Evolutionary conservation across 2,329 filamentous ascomycete species (phyloP), one percentile per base, ranked within the genome.

Genomic region (Trichoderma koningiopsis): DNA sequence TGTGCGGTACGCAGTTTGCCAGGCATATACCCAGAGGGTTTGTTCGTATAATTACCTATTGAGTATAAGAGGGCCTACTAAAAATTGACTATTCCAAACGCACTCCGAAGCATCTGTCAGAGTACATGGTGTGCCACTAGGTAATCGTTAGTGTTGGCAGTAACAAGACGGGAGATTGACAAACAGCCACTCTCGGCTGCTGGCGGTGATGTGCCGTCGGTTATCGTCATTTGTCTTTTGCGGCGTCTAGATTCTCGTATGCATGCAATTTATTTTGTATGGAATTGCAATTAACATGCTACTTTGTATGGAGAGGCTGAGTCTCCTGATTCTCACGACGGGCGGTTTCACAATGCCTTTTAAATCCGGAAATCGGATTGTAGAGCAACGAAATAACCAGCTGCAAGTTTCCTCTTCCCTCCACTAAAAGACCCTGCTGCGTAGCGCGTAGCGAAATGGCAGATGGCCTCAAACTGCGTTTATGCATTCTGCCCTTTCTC

Each of bases 151-250:
- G 14, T 43, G 40, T 43, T n/a, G 4, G 40, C 8, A 19, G 40
- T 22, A 24, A 24, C 29, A 31, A 4, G 40, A 24, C 37, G 58
- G 40, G 24, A 29, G 24, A 29, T 60, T 14, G 13, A 60, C 35
- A 29, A 29, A 60, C 58, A 43, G 37, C 27, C 37, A 43, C 16
- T 60, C 22, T 31, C 35, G 47, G 47, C 11, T 40, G 29, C 63
- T 58, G 35, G 62, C 35, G 29, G 19, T 8, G 52, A 49, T 58
- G 63, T 66, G 63, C 63, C 53, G 53, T 66, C 63, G 63, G 53
- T 49, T 47, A 66, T 66, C 53, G 63, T 33, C 14, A 10, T 58
- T 49, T 5, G 35, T 19, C 29, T 35, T 31, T 5, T 33, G 37
- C 27, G 16, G 11, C 33, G 40, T 58, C 29, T 29, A 43, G 53